Evolutionary conservation across 331 rosid genomes (phyloP).

Genomic region (Cydonia oblonga): DNA sequence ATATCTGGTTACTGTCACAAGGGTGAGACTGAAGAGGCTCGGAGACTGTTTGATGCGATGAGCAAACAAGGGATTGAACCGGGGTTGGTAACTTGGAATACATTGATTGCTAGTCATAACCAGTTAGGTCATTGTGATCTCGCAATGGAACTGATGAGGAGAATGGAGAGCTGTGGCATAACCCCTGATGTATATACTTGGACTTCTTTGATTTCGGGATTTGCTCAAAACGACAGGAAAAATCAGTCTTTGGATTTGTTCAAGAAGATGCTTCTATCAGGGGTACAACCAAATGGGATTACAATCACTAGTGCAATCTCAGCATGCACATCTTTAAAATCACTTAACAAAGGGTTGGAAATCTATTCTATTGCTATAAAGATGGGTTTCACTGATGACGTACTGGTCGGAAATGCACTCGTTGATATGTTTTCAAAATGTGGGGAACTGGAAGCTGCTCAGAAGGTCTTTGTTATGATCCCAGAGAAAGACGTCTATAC

Average conservation of each 20-base stretch:
- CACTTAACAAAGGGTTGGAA: slow-evolving; percentile 51
- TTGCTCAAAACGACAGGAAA: slow-evolving; percentile 52
- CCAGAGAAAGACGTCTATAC: slow-evolving; percentile 61
- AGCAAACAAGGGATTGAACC: slow-evolving; percentile 43
- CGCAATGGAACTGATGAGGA: slow-evolving; percentile 67
- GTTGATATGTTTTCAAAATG: slow-evolving; percentile 79
- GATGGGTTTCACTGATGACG: slow-evolving; percentile 32
- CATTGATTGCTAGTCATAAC: slow-evolving; percentile 55
- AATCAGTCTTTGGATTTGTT: slow-evolving; percentile 54
- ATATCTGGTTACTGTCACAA: slow-evolving; percentile 62
- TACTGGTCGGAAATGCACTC: slow-evolving; percentile 61
- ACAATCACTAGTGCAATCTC: slow-evolving; percentile 64
- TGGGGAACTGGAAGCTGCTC: slow-evolving; percentile 72
- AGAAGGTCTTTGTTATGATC: slow-evolving; percentile 46
- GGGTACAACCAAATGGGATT: slow-evolving; percentile 56
- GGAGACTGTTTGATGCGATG: slow-evolving; percentile 49
- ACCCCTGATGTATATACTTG: slow-evolving; percentile 86
- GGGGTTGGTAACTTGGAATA: slow-evolving; percentile 73
- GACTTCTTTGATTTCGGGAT: slow-evolving; percentile 93
- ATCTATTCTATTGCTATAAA: slow-evolving; percentile 60
- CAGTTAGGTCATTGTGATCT: slow-evolving; percentile 55
- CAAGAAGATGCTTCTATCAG: slow-evolving; percentile 46
- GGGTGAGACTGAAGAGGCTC: slow-evolving; percentile 51
- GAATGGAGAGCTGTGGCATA: slow-evolving; percentile 60
- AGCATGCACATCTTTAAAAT: slow-evolving; percentile 59